Base-by-base conservation (phyloP, 495 filamentous ascomycete species). In the Neurospora sp. region DNA sequence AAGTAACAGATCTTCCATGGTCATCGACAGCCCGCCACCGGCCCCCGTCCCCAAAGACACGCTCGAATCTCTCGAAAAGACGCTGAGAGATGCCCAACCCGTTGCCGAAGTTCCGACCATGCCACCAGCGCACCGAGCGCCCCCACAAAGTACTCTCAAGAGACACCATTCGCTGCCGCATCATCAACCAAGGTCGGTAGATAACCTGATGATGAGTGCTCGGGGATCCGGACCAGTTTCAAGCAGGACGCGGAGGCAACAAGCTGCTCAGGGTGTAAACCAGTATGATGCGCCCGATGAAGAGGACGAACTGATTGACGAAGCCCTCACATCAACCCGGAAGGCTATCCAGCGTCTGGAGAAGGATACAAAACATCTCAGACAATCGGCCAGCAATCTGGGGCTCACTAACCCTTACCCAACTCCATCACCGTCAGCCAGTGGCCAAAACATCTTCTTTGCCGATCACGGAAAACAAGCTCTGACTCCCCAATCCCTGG, bases 241-340 rank as follows among this genome's bases (percentile, higher is more conserved):
- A 4, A 94, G 91, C 80, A 86, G 95, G 73, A 97, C 94, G 11
- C 87, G 96, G 73, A 88, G 94, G 74, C 91, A 93, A 35, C 85
- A 95, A 77, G 92, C 94, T 73, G 86, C 89, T 73, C 90, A 93
- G 39, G 89, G 89, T 35, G 89, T 93, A 73, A 90, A 89, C 16
- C 92, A 95, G 76, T 97, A 98, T 78, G 96, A 98, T 81, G 96
- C 94, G 5, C 93, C 96, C 1, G 94, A 97, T 78, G 96, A 99
- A 81, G 94, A 98, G 77, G 96, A 98, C 74, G 96, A 99, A 81
- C 88, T 99, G 14, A 85, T 97, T 12, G 94, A 97, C 77, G 96
- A 98, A 81, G 95, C 84, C 71, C 73, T 88, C 76, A 76, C 84
- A 76, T 83, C 83, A 42, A 85, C 86, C 5, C 83, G 83, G 22